Evolutionary conservation across 1,284 basidiomycete genomes (phyloP).

Genomic region (Papiliotrema nemorosa): DNA sequence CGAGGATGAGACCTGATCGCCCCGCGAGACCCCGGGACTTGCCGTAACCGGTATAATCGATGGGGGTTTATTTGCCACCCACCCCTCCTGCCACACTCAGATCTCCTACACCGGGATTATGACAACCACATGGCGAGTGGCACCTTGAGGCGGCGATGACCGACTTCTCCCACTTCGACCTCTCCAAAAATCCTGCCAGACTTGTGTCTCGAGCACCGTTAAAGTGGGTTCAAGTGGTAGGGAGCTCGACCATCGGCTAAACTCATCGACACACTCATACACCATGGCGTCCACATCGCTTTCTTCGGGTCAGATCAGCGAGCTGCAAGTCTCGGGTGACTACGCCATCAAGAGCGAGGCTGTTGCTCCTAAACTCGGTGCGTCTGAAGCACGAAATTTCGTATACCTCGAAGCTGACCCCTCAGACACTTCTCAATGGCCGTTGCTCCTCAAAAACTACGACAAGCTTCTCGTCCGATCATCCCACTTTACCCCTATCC

Average conservation of each 20-base stretch:
- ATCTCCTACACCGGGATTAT: too few relatives aligned
- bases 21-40: too few relatives aligned
- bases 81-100: background rate
- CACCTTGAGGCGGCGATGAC: too few relatives aligned
- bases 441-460: slow-evolving; percentile 96
- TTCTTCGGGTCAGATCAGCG: slow-evolving; percentile 30
- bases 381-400: slow-evolving; percentile 10
- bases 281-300: slow-evolving; percentile 35
- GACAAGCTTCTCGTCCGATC: slow-evolving; percentile 88
- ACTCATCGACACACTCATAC: slow-evolving; percentile 3
- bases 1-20: too few relatives aligned
- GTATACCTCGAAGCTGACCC: background rate
- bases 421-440: slow-evolving; percentile 91
- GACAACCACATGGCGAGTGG: too few relatives aligned
- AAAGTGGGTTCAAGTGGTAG: background rate
- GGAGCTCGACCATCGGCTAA: background rate
- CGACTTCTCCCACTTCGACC: background rate
- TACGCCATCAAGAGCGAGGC: slow-evolving; percentile 78
- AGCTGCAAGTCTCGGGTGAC: slow-evolving; percentile 57
- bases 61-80: background rate
- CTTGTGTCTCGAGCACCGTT: background rate
- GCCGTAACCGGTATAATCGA: background rate
- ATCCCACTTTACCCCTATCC: slow-evolving; percentile 97
- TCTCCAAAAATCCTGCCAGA: slow-evolving; percentile 4
- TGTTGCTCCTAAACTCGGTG: slow-evolving; percentile 62